Evolutionary conservation across 2,329 filamentous ascomycete genomes (phyloP).

Genomic region (Aspergillus caelatus): DNA sequence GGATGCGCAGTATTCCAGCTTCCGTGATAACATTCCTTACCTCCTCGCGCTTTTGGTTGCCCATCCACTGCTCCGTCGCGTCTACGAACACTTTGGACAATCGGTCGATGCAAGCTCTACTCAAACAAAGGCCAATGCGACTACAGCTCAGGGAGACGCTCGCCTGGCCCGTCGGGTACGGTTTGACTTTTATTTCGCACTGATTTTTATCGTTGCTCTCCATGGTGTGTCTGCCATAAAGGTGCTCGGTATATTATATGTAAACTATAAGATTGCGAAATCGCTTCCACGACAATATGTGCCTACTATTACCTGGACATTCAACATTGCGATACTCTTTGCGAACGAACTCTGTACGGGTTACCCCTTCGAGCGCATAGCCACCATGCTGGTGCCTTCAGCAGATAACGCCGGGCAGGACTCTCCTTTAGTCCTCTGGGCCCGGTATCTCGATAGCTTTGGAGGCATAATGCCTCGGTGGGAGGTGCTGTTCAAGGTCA

Average conservation of each 20-base stretch:
- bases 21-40: conserved; percentile 83
- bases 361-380: conserved; percentile 71
- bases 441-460: conserved; percentile 72
- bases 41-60: conserved; percentile 72
- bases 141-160: conserved; percentile 50
- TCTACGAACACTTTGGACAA: conserved; percentile 64
- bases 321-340: conserved; percentile 84
- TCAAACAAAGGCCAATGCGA: conserved; percentile 18
- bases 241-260: conserved; percentile 74
- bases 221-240: conserved; percentile 88
- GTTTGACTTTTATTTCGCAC: conserved; percentile 82
- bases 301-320: conserved; percentile 80
- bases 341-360: conserved; percentile 83
- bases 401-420: conserved; percentile 42
- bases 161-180: conserved; percentile 70
- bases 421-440: conserved; percentile 61
- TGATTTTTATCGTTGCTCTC: conserved; percentile 75
- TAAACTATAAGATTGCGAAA: conserved; percentile 81
- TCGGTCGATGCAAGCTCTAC: conserved; percentile 36
- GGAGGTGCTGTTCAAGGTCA: conserved; percentile 98
- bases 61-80: conserved; percentile 76
- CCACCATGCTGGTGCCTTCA: conserved; percentile 49
- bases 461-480: conserved; percentile 85
- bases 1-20: conserved; percentile 82
- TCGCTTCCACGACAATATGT: conserved; percentile 70